phyloP scores from a whole-genome alignment of 805 yeast species.

The Kuraishia hungarica region DNA sequence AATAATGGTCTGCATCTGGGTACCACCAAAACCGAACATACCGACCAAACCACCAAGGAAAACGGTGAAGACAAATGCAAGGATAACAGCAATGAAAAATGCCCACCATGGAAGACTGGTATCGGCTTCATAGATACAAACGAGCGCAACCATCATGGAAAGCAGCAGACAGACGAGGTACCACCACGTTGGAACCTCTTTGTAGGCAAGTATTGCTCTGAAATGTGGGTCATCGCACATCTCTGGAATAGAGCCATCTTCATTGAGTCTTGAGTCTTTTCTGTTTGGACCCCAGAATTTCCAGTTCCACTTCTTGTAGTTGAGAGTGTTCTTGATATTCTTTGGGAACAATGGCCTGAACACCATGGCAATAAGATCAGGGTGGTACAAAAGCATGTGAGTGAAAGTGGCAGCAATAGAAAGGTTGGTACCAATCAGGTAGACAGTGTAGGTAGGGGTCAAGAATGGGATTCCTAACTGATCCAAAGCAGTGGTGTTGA shows the following conservation, averaged over 20 bases:
- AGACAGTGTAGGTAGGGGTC: constrained; percentile 22
- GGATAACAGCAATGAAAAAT: constrained; percentile 44
- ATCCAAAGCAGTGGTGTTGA: constrained; percentile 16
- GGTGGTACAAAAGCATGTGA: constrained; percentile 21
- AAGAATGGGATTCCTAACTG: constrained; percentile 21
- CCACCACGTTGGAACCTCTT: constrained; percentile 76
- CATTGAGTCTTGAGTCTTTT: constrained; percentile 12
- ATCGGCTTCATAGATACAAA: constrained; percentile 29
- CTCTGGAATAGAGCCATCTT: constrained; percentile 13
- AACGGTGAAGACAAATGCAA: constrained; percentile 41
- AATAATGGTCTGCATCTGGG: constrained; percentile 54
- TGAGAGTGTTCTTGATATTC: constrained; percentile 9
- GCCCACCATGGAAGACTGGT: constrained; percentile 60
- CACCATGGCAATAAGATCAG: constrained; percentile 15
- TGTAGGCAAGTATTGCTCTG: constrained; percentile 48
- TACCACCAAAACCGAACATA: constrained; percentile 51
- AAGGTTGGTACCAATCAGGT: constrained; percentile 21
- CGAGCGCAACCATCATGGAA: constrained; percentile 33
- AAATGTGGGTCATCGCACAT: constrained; percentile 17
- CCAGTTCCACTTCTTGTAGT: constrained; percentile 35
- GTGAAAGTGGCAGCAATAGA: constrained; percentile 25
- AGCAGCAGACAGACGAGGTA: constrained; percentile 34
- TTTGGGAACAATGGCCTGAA: constrained; percentile 13
- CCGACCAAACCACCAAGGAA: constrained; percentile 55
- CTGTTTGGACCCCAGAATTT: constrained; percentile 33